These are phyloP conservation scores for Liriodendron chinense DNA, from an alignment of 164 flowering plant genomes.

Conservation along the genomic window DNA sequence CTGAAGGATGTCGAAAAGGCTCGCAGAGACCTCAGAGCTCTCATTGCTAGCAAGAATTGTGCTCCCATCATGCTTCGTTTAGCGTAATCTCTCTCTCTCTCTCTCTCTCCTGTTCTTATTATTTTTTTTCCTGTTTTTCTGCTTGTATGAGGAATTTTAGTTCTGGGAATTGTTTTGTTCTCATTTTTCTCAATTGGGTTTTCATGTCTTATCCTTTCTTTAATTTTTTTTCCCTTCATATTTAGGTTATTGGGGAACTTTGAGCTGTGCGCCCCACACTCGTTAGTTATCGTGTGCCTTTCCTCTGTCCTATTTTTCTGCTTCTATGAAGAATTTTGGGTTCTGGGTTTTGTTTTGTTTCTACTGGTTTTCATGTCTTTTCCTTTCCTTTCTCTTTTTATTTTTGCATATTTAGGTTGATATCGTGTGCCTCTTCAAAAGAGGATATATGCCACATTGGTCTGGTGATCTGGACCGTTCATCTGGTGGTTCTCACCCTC, in stretches of 20 bases:
- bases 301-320: too few relatives aligned
- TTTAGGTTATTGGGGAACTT: background rate
- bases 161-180: background rate
- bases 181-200: background rate
- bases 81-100: conserved; percentile 46
- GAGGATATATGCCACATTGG: too few relatives aligned
- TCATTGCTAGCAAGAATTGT: conserved; percentile 74
- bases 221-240: background rate
- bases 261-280: too few relatives aligned
- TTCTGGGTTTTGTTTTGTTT: too few relatives aligned
- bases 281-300: too few relatives aligned
- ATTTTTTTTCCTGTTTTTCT: background rate
- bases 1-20: conserved; percentile 81
- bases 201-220: background rate
- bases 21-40: conserved; percentile 91
- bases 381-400: too few relatives aligned
- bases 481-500: too few relatives aligned
- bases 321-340: too few relatives aligned
- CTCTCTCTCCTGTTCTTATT: background rate
- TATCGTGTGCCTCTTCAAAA: too few relatives aligned
- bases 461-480: too few relatives aligned
- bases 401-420: too few relatives aligned
- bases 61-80: conserved; percentile 98
- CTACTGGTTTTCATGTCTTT: too few relatives aligned
- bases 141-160: background rate